phyloP scores from a whole-genome alignment of 1,139 yeast genomes.

The Yamadazyma blattariae region DNA sequence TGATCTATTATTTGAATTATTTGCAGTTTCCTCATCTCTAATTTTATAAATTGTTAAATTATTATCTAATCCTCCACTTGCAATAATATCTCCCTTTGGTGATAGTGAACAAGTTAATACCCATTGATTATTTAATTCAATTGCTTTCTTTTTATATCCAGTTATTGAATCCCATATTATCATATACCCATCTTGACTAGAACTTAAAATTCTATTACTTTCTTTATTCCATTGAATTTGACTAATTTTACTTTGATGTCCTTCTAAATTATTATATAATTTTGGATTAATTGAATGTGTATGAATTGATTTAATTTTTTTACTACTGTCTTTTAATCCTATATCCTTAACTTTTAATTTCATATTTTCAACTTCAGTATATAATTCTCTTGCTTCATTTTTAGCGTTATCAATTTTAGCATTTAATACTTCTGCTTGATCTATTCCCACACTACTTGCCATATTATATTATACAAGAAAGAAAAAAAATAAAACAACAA shows the following conservation, averaged over 20 bases:
- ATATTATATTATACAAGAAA: too few relatives aligned
- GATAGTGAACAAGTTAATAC: conserved; percentile 73
- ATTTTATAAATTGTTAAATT: conserved; percentile 68
- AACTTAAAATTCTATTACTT: conserved; percentile 59
- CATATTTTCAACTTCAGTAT: conserved; percentile 46
- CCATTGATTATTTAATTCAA: conserved; percentile 73
- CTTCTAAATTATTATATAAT: conserved; percentile 48
- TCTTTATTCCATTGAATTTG: conserved; percentile 69
- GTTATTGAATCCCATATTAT: conserved; percentile 80
- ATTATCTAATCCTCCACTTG: conserved; percentile 84
- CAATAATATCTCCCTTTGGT: conserved; percentile 62
- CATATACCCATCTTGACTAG: conserved; percentile 86
- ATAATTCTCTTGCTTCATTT: conserved; percentile 45
- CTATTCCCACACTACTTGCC: not conserved
- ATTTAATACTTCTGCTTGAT: not conserved
- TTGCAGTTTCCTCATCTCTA: not conserved
- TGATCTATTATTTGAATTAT: not conserved
- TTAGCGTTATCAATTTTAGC: conserved; percentile 26
- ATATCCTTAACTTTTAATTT: conserved; percentile 45
- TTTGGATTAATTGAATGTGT: conserved; percentile 31
- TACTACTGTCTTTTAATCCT: conserved; percentile 39
- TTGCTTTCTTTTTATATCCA: conserved; percentile 69
- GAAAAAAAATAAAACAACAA: too few relatives aligned
- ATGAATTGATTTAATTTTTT: conserved; percentile 25
- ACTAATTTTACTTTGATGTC: conserved; percentile 75